Percentiles rank a stretch among this genome's conserved stretches.
phyloP scores from a whole-genome alignment of 345 rosid species.

The Populus alba region DNA sequence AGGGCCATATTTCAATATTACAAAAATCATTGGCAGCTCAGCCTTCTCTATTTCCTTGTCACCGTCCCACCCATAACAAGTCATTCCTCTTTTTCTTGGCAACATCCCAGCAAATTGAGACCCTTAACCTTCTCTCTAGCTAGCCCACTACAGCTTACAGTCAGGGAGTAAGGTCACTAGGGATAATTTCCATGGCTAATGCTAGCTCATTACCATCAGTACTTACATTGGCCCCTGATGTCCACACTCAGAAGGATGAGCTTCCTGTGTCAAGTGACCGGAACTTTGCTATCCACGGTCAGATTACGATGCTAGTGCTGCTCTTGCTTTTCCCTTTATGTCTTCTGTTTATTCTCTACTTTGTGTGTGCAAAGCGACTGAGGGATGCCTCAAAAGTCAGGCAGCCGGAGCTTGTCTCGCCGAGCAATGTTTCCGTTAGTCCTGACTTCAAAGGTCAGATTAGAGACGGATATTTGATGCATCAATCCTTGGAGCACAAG shows the following conservation, averaged over 20 bases:
- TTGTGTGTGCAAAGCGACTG: constrained; percentile 17
- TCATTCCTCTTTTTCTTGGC: not conserved
- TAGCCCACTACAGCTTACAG: not conserved
- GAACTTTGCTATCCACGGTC: constrained; percentile 47
- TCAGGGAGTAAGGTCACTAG: not conserved
- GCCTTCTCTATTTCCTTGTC: not conserved
- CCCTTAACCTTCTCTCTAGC: not conserved
- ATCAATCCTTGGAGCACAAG: not conserved
- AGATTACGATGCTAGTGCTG: constrained; percentile 43
- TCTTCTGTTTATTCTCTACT: constrained; percentile 22
- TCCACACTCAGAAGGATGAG: constrained; percentile 12
- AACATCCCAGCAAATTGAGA: not conserved
- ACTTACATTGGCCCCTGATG: constrained; percentile 4
- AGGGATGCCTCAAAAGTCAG: not conserved
- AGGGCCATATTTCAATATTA: not conserved
- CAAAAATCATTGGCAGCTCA: not conserved
- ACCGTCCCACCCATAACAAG: not conserved
- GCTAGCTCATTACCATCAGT: not conserved
- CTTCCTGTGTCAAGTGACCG: constrained; percentile 33
- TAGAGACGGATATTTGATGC: not conserved
- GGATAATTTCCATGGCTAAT: not conserved
- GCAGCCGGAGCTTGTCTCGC: not conserved
- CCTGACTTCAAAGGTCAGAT: not conserved
- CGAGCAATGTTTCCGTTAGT: not conserved
- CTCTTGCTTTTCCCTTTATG: constrained; percentile 32